A percentile compares a stretch with the other conserved stretches of the same genome.
These are phyloP conservation scores for Xylariaceae sp. DNA, from an alignment of 2,329 filamentous ascomycete genomes.

Conservation along the genomic window DNA sequence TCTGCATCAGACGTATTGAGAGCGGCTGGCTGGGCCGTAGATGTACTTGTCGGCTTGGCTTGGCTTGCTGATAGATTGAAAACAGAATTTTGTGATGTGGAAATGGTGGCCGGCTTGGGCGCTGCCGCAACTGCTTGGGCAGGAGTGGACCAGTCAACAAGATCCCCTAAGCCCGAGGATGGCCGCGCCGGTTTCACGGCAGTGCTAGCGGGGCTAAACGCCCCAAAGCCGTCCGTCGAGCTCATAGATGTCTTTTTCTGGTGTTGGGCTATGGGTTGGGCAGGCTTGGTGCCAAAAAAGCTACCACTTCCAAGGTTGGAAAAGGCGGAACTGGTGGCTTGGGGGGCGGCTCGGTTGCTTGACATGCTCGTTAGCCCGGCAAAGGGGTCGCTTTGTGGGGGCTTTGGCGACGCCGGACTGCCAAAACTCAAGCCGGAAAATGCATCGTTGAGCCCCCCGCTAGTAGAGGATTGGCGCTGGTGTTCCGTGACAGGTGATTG, in stretches of 20 bases:
- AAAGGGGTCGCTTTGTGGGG: constrained; percentile 37
- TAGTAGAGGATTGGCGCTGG: constrained; percentile 45
- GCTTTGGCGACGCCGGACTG: constrained; percentile 42
- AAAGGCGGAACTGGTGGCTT: constrained; percentile 41
- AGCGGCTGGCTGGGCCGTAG: constrained; percentile 40
- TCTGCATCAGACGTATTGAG: constrained; percentile 53
- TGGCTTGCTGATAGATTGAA: constrained; percentile 71
- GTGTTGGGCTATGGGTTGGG: constrained; percentile 53
- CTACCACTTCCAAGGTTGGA: constrained; percentile 60
- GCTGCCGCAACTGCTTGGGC: constrained; percentile 44
- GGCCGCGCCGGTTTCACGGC: constrained; percentile 42
- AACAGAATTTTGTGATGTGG: constrained; percentile 54
- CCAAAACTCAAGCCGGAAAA: constrained; percentile 67
- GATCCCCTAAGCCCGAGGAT: constrained; percentile 64
- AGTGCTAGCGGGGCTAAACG: constrained; percentile 48
- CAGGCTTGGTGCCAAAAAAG: constrained; percentile 76
- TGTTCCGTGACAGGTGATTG: constrained; percentile 52
- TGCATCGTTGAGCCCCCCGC: constrained; percentile 71
- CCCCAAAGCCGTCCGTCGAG: constrained; percentile 61
- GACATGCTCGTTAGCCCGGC: constrained; percentile 34
- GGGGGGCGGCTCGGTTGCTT: constrained; percentile 38
- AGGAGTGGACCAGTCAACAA: constrained; percentile 70
- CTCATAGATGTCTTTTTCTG: constrained; percentile 39
- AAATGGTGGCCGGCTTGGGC: constrained; percentile 39
- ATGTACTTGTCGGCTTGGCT: constrained; percentile 44